A percentile compares a stretch with the other conserved stretches of the same genome.
Conservation (phyloP, 768 basidiomycete species). For the Termitomyces sp. region DNA sequence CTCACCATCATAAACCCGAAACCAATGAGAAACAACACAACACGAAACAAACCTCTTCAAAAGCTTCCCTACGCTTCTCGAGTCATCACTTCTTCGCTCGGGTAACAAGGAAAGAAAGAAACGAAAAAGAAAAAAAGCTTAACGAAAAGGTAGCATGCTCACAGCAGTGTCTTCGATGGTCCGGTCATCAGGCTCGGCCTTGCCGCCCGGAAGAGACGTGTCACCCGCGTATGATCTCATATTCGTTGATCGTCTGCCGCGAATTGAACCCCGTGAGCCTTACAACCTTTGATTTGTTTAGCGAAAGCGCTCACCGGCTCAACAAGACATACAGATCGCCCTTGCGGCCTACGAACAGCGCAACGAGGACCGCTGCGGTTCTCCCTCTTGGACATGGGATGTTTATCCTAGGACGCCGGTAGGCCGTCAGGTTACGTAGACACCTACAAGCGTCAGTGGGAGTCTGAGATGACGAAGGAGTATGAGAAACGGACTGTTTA, state of each 20-base stretch:
- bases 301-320: constrained; percentile 51
- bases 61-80: constrained; percentile 75
- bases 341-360: constrained; percentile 75
- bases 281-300: too few species aligned
- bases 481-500: constrained; percentile 33
- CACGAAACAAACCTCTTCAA: constrained; percentile 63
- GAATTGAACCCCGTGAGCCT: too few species aligned
- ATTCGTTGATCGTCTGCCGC: constrained; percentile 60
- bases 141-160: constrained; percentile 25
- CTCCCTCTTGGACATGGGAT: constrained; percentile 49
- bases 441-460: constrained; percentile 33
- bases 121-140: too few species aligned
- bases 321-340: constrained; percentile 85
- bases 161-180: constrained; percentile 81
- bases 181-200: constrained; percentile 61
- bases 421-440: constrained; percentile 46
- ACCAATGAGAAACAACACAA: neutral
- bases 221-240: constrained; percentile 80
- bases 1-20: neutral
- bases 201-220: constrained; percentile 85
- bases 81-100: neutral
- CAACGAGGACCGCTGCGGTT: constrained; percentile 75
- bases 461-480: too few species aligned
- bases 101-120: too few species aligned
- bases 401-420: constrained; percentile 34